Percentiles rank a stretch among this genome's conserved stretches.
These are phyloP conservation scores for Ceriops tagal DNA, from an alignment of 345 rosid genomes.

Conservation along the genomic window DNA sequence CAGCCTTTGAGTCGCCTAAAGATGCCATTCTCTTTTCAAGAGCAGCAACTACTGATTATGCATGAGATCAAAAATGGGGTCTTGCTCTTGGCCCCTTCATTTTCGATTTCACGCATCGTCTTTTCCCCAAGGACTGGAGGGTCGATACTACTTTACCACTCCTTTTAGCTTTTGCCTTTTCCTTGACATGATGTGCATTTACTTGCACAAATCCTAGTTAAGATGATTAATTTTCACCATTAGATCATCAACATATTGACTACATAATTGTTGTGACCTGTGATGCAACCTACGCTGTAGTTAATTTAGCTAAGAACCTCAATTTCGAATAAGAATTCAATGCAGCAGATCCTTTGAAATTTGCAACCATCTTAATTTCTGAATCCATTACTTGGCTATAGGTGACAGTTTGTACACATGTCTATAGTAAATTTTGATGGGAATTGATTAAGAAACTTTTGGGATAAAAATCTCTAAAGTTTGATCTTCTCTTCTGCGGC, in stretches of 20 bases:
- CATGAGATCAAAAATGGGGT: conserved; percentile 1
- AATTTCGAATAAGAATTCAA: background rate
- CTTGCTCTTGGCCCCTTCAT: background rate
- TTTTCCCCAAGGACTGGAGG: conserved; percentile 11
- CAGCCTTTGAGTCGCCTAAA: background rate
- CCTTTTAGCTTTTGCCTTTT: background rate
- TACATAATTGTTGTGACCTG: too few relatives aligned
- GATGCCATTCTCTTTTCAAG: conserved; percentile 3
- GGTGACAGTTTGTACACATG: conserved; percentile 1
- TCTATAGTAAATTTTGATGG: background rate
- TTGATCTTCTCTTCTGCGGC: conserved; percentile 30
- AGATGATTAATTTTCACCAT: too few relatives aligned
- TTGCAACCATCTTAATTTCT: background rate
- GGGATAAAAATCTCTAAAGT: conserved; percentile 10
- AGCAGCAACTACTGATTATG: conserved; percentile 1
- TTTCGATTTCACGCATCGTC: background rate
- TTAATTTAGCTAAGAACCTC: too few relatives aligned
- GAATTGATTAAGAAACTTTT: background rate
- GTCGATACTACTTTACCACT: background rate
- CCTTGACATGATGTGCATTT: background rate
- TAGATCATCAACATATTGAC: too few relatives aligned
- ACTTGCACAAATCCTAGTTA: background rate
- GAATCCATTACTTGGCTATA: background rate
- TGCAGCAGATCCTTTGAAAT: background rate
- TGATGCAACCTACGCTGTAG: too few relatives aligned